phyloP scores from a whole-genome alignment of 1,284 basidiomycete species.

The Meira miltonrushii region DNA sequence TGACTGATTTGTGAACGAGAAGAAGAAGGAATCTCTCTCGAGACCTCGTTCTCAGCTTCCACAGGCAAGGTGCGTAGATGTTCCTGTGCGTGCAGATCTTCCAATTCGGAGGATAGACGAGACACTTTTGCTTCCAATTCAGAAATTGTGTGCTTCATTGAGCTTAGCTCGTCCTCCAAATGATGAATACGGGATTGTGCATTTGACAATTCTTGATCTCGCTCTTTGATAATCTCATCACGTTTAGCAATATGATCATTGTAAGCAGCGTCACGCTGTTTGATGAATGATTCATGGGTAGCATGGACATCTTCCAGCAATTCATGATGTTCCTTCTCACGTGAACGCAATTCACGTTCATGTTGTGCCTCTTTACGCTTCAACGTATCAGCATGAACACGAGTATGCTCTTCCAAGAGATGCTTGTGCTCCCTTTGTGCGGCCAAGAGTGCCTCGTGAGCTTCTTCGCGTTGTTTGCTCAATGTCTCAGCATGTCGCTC shows the following conservation, averaged over 20 bases:
- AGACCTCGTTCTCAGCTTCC: background rate
- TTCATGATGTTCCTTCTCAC: conserved; percentile 27
- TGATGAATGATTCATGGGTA: conserved; percentile 16
- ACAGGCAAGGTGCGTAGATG: background rate
- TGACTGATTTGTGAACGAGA: background rate
- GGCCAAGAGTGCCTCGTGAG: background rate
- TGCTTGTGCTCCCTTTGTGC: conserved; percentile 6
- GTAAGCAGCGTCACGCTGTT: conserved; percentile 13
- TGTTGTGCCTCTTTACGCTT: conserved; percentile 23
- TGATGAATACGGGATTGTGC: background rate
- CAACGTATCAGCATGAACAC: background rate
- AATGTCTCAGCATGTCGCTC: conserved; percentile 36
- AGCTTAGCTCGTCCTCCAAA: background rate
- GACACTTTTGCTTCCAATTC: background rate
- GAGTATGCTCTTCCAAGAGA: background rate
- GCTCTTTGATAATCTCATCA: background rate
- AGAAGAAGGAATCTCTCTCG: conserved; percentile 4
- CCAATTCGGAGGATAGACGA: background rate
- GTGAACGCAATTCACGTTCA: conserved; percentile 22
- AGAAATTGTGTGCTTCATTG: conserved; percentile 4
- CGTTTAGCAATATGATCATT: conserved; percentile 3
- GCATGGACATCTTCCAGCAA: conserved; percentile 28
- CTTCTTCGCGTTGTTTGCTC: background rate
- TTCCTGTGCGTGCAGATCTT: background rate
- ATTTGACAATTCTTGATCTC: conserved; percentile 1